These are phyloP conservation scores for Hirsutella rhossiliensis DNA, from an alignment of 2,329 filamentous ascomycete species.

Conservation along the genomic window DNA sequence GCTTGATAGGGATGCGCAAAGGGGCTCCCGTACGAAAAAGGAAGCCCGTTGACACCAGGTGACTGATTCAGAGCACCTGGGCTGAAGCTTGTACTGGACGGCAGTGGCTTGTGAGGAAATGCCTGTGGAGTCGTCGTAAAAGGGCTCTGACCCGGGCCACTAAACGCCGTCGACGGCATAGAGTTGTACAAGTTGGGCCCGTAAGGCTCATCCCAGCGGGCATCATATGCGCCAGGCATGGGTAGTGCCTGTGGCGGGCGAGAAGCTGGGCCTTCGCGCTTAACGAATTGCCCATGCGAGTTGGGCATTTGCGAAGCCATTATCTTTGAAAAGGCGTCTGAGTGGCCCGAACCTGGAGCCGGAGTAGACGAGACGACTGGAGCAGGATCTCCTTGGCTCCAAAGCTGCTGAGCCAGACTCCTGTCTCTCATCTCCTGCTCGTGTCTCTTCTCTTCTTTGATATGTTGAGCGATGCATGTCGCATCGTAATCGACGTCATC, in stretches of 20 bases:
- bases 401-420: slow-evolving; percentile 15
- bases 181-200: background rate
- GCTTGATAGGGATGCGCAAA: background rate
- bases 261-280: background rate
- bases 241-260: background rate
- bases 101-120: background rate
- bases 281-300: background rate
- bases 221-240: background rate
- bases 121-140: background rate
- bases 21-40: background rate
- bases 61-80: too few relatives aligned
- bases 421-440: slow-evolving; percentile 15
- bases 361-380: background rate
- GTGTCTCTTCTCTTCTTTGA: slow-evolving; percentile 20
- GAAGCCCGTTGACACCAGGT: background rate
- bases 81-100: background rate
- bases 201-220: slow-evolving; percentile 7
- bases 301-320: slow-evolving; percentile 7
- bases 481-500: slow-evolving; percentile 21
- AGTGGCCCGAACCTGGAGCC: background rate
- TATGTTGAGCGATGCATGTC: slow-evolving; percentile 19
- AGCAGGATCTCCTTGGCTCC: slow-evolving; percentile 7
- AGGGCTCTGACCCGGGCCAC: background rate
- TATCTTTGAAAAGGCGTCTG: slow-evolving; percentile 5
- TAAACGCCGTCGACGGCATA: background rate